Base-by-base conservation (phyloP, 2,329 filamentous ascomycete species). In the Leptographium radiaticola region DNA sequence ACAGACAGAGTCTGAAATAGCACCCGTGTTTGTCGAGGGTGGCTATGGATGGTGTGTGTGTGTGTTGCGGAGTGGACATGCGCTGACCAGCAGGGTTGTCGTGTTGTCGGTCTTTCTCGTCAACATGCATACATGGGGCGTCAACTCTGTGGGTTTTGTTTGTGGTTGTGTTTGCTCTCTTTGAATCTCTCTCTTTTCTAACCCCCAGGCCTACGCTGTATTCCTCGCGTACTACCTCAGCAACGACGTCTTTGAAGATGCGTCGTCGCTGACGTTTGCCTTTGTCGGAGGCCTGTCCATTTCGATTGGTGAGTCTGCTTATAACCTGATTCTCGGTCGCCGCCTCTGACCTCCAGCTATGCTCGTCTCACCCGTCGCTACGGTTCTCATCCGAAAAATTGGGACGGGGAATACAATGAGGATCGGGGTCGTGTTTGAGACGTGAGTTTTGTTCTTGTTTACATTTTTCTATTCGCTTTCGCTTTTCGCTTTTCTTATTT, bases 261-360 rank as follows among this genome's bases (percentile, higher is more conserved):
- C 84, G 2, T 80, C 78, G 0, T 68, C 77, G 2, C 74, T 90
- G 2, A 75, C 82, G 6, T 90, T 84, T 66, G 87, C 87, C 40
- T 89, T 91, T 63, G 75, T 91, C n/a, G 87, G 87, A 33, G 83
- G 82, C 0, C 70, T 87, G 0, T 84, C 80, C 33, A 79, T 86
- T 46, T 81, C 80, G 1, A 74, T 72, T 51, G 64, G 70, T 71
- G 34, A 2, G 34, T 36, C 61, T 44, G 63, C 51, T 42, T 20
- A 2, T 36, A 6, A 13, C 2, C n/a, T 18, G 6, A 4, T 44
- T 16, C 8, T 20, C 4, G 13, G 11, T 7, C 15, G 6, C 30
- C 1, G 1, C 12, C n/a, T 4, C 20, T 45, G 6, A 46, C 18
- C 10, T 9, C 42, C 12, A 51, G 31, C 49, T 15, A 34, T 40